A percentile compares a stretch with the other conserved stretches of the same genome.
These are phyloP conservation scores for Ogataea chonburiensis DNA, from an alignment of 805 yeast genomes.

Conservation along the genomic window DNA sequence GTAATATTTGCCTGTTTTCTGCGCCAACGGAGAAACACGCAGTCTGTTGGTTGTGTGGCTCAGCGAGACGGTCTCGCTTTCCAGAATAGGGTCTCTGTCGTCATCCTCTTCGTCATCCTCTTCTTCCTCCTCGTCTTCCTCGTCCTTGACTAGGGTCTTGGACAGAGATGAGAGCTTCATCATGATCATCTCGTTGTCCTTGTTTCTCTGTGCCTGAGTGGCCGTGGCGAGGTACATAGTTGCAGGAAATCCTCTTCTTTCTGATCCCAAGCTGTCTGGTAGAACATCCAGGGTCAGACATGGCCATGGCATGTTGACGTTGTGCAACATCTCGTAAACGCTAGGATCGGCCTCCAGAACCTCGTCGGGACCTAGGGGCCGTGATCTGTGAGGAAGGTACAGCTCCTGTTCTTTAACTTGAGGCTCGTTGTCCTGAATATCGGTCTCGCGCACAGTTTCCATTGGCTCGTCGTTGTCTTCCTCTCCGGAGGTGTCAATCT, in stretches of 20 bases:
- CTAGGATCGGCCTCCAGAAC: slow-evolving; percentile 94
- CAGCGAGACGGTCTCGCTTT: slow-evolving; percentile 74
- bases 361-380: slow-evolving; percentile 93
- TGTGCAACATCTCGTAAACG: slow-evolving; percentile 95
- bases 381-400: slow-evolving; percentile 84
- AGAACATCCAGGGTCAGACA: slow-evolving; percentile 87
- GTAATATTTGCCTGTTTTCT: slow-evolving; percentile 71
- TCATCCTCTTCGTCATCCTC: slow-evolving; percentile 74
- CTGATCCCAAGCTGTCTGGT: slow-evolving; percentile 83
- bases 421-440: slow-evolving; percentile 35
- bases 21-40: slow-evolving; percentile 77
- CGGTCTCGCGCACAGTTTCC: slow-evolving; percentile 32
- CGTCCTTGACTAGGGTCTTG: slow-evolving; percentile 83
- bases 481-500: slow-evolving; percentile 61
- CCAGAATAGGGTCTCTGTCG: slow-evolving; percentile 77
- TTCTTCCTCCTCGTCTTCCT: slow-evolving; percentile 70
- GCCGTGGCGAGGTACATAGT: slow-evolving; percentile 84
- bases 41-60: slow-evolving; percentile 86
- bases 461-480: slow-evolving; percentile 45
- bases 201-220: slow-evolving; percentile 84
- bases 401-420: slow-evolving; percentile 38
- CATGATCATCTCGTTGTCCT: slow-evolving; percentile 85
- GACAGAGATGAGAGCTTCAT: slow-evolving; percentile 79
- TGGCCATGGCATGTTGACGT: slow-evolving; percentile 95
- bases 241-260: slow-evolving; percentile 88